Conservation (phyloP, 78 protist genomes). For the Guillardia theta region DNA sequence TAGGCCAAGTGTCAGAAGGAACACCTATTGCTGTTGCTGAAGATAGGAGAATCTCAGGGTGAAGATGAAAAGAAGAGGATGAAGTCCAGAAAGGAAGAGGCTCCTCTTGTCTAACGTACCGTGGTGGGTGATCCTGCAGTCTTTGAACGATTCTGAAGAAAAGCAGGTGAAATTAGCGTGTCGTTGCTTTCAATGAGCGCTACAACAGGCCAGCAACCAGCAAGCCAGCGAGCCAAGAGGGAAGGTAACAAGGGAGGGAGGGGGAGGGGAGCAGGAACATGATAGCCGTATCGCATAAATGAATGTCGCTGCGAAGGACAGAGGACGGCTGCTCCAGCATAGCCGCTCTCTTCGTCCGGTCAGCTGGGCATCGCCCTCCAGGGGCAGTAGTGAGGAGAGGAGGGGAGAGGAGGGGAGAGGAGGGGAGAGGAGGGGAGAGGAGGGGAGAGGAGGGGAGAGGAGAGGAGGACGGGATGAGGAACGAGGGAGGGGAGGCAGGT, state of each 20-base stretch:
- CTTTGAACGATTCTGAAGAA: background rate
- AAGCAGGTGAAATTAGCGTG: too few species aligned
- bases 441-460: too few species aligned
- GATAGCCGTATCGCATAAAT: too few species aligned
- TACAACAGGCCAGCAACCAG: background rate
- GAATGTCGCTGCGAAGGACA: too few species aligned
- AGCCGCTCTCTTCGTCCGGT: background rate
- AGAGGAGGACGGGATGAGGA: background rate
- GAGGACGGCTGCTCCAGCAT: background rate
- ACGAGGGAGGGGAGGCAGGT: background rate
- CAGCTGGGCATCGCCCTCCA: background rate
- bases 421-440: too few species aligned
- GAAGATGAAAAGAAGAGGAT: background rate
- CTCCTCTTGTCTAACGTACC: background rate
- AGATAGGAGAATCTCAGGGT: background rate
- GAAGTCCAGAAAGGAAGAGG: background rate
- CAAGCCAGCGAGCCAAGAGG: background rate
- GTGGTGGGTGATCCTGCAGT: background rate
- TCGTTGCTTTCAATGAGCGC: too few species aligned
- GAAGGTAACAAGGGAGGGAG: background rate
- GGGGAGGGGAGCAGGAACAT: too few species aligned
- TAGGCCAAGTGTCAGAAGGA: too few species aligned
- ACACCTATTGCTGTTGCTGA: too few species aligned
- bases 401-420: too few species aligned
- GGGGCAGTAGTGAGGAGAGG: too few species aligned